Percentiles rank a stretch among this genome's conserved stretches.
Conservation (phyloP, 768 basidiomycete genomes). For the Lentinula lateritia region DNA sequence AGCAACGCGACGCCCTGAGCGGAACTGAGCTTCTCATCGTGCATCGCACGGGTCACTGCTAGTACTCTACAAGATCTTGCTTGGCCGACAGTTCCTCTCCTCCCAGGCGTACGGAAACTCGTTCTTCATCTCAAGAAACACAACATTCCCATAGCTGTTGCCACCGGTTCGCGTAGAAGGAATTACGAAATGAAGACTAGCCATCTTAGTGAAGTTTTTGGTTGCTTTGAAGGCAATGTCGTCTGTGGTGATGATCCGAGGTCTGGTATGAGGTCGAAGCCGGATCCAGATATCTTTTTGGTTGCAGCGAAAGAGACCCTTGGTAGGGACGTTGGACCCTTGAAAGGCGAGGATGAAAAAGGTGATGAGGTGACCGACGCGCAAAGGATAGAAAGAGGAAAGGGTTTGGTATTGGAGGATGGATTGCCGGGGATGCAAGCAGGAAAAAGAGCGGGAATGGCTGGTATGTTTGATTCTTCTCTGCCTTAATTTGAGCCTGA, state of each 20-base stretch:
- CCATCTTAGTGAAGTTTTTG: constrained; percentile 54
- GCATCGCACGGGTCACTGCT: no score
- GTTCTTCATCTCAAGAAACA: constrained; percentile 65
- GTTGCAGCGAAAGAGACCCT: constrained; percentile 60
- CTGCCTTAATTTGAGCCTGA: background rate
- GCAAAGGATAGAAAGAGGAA: constrained; percentile 43
- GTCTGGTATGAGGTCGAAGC: constrained; percentile 62
- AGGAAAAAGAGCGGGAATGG: constrained; percentile 82
- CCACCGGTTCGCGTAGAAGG: constrained; percentile 66
- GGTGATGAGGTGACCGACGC: constrained; percentile 21
- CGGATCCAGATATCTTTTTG: constrained; percentile 77
- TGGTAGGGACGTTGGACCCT: constrained; percentile 46
- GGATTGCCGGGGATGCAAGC: constrained; percentile 72
- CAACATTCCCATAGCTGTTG: constrained; percentile 72
- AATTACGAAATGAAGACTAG: constrained; percentile 66
- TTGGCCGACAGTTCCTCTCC: constrained; percentile 65
- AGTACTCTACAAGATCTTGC: constrained; percentile 48
- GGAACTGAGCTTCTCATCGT: no score
- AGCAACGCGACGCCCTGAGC: no score
- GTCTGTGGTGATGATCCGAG: constrained; percentile 68
- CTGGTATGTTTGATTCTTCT: constrained; percentile 40
- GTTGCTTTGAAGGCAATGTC: constrained; percentile 55
- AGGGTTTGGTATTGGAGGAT: constrained; percentile 82
- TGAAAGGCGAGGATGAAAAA: constrained; percentile 26
- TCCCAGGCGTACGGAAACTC: constrained; percentile 71